These are phyloP conservation scores for Pythium coloratum DNA, from an alignment of 352 stramenopile species.

Conservation along the genomic window DNA sequence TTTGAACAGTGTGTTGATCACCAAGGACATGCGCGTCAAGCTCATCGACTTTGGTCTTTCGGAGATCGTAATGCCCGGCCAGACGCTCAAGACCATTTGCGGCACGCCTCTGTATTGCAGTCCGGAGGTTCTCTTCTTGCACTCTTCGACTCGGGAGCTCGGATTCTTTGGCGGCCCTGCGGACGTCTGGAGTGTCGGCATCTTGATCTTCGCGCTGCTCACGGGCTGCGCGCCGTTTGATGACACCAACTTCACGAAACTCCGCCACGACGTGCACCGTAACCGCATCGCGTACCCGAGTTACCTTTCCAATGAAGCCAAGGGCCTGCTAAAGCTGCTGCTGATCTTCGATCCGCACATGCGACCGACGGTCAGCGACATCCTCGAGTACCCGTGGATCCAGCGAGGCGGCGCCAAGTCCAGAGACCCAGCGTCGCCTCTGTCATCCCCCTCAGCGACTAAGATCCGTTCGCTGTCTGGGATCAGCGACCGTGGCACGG, in stretches of 20 bases:
- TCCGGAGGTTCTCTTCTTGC: conserved; percentile 73
- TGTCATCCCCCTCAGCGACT: background rate
- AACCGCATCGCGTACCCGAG: conserved; percentile 68
- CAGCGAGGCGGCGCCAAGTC: conserved; percentile 18
- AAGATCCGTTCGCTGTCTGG: conserved; percentile 43
- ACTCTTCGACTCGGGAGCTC: conserved; percentile 35
- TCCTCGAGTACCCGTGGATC: conserved; percentile 67
- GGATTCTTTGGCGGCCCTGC: conserved; percentile 64
- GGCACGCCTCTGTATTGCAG: conserved; percentile 84
- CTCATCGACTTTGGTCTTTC: conserved; percentile 96
- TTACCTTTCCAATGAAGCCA: conserved; percentile 61
- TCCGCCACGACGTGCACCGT: conserved; percentile 67
- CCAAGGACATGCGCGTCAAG: conserved; percentile 91
- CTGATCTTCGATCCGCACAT: conserved; percentile 61
- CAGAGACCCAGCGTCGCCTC: background rate
- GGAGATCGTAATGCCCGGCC: conserved; percentile 74
- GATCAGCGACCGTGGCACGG: conserved; percentile 37
- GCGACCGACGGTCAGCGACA: conserved; percentile 57
- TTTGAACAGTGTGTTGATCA: conserved; percentile 84
- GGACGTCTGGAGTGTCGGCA: conserved; percentile 77
- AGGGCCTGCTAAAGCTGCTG: conserved; percentile 66
- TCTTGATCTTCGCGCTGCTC: conserved; percentile 82
- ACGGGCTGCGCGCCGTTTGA: conserved; percentile 82
- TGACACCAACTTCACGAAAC: conserved; percentile 64
- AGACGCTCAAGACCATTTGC: conserved; percentile 72